Base-by-base conservation (phyloP, 306 rosid genomes). In the Pachyrhizus erosus region DNA sequence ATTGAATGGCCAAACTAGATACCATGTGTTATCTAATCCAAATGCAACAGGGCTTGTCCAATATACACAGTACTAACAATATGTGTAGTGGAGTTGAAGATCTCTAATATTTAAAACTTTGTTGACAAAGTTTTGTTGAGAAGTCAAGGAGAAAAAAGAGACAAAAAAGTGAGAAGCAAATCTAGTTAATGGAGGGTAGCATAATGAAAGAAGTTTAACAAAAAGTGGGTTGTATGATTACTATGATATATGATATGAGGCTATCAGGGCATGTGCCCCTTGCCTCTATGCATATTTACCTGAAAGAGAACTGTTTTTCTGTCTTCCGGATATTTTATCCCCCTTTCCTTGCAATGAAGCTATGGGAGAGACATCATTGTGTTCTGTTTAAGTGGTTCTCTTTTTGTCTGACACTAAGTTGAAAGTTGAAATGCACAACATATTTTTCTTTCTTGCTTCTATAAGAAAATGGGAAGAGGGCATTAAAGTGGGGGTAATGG, bases 341-440 rank as follows among this genome's bases (percentile, higher is more conserved):
- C 27, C 60, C 43, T n/a, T n/a, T n/a, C n/a, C n/a, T n/a, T n/a
- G n/a, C 33, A 69, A 11, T 39, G 73, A 86, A 79, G 76, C 49
- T n/a, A 40, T 77, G 86, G 86, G 11, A 23, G 55, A 31, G 34
- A 24, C 73, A 74, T 79, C 24, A 86, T 69, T 79, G 45, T 79
- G 82, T 82, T 79, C 13, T 75, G 31, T 75, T 75, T 60, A 57
- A 76, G 86, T 60, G 73, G 57, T 58, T 18, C 58, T 66, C 79
- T 79, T 82, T 75, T 82, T 57, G 84, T 87, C 78, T 69, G 78
- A 49, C 65, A 20, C 81, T 52, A 4, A 13, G 31, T 68, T 76
- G 20, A 29, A 49, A 68, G 26, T 51, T 42, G n/a, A 40, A 24
- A 42, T 76, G 42, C 66, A 58, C 66, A 55, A 4, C 27, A 18